Conservation (phyloP, 192 early-diverging fungal genomes). For the Allomyces javanicus region DNA sequence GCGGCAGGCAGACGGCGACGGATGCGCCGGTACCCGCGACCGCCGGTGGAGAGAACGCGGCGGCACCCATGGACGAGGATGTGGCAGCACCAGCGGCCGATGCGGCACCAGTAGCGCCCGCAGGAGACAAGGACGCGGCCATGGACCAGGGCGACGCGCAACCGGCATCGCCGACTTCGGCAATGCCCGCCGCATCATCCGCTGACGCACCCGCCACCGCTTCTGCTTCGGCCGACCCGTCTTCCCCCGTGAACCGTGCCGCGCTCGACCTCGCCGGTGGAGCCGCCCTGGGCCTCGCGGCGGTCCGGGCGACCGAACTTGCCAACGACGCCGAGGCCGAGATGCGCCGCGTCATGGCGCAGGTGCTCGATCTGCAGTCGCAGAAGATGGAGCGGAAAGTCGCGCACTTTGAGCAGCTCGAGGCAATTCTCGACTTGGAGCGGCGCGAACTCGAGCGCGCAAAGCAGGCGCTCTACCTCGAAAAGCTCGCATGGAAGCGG, state of each 20-base stretch:
- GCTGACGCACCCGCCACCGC: slow-evolving; percentile 8
- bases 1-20: no score
- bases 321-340: slow-evolving; percentile 73
- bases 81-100: slow-evolving; percentile 3
- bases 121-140: slow-evolving; percentile 7
- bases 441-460: slow-evolving; percentile 53
- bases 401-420: slow-evolving; percentile 81
- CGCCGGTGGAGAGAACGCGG: neutral
- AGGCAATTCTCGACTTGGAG: slow-evolving; percentile 72
- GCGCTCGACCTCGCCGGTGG: slow-evolving; percentile 59
- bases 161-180: slow-evolving; percentile 7
- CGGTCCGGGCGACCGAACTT: slow-evolving; percentile 67
- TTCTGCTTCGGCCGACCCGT: slow-evolving; percentile 10
- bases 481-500: slow-evolving; percentile 37
- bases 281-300: slow-evolving; percentile 76
- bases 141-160: no score
- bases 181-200: slow-evolving; percentile 3
- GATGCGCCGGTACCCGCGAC: slow-evolving; percentile 5
- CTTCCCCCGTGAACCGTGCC: slow-evolving; percentile 9
- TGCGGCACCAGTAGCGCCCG: slow-evolving; percentile 7
- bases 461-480: slow-evolving; percentile 34
- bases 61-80: neutral
- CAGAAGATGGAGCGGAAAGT: slow-evolving; percentile 82
- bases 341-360: slow-evolving; percentile 57
- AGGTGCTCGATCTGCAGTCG: slow-evolving; percentile 68